Conservation (phyloP, 2,329 filamentous ascomycete genomes). For the Claviceps citrina region DNA sequence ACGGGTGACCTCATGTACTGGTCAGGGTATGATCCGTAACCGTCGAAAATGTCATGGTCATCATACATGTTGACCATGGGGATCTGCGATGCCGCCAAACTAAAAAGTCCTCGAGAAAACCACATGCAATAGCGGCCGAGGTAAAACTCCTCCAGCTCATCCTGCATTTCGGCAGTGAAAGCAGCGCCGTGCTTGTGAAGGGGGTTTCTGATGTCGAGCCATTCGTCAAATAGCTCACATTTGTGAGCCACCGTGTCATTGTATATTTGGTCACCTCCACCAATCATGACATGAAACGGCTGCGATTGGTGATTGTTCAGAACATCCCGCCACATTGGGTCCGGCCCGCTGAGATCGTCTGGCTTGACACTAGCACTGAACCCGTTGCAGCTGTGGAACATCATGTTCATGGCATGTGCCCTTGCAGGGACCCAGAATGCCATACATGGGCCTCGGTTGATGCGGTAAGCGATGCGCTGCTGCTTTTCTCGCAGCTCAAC, state of each 20-base stretch:
- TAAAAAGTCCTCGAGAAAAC: slow-evolving; percentile 92
- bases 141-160: slow-evolving; percentile 79
- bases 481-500: slow-evolving; percentile 67
- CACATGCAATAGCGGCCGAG: slow-evolving; percentile 79
- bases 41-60: slow-evolving; percentile 84
- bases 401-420: slow-evolving; percentile 86
- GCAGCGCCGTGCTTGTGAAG: slow-evolving; percentile 63
- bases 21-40: slow-evolving; percentile 84
- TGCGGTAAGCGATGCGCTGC: slow-evolving; percentile 82
- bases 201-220: slow-evolving; percentile 68
- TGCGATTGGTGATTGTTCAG: slow-evolving; percentile 79
- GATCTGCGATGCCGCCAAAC: slow-evolving; percentile 85
- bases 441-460: slow-evolving; percentile 77
- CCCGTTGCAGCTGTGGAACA: slow-evolving; percentile 97
- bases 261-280: slow-evolving; percentile 93
- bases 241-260: slow-evolving; percentile 72
- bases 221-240: slow-evolving; percentile 63
- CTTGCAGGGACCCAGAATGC: slow-evolving; percentile 89
- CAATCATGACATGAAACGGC: slow-evolving; percentile 97
- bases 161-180: slow-evolving; percentile 69
- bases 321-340: slow-evolving; percentile 93
- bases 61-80: slow-evolving; percentile 98
- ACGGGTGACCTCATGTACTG: slow-evolving; percentile 83
- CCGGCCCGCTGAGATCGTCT: slow-evolving; percentile 73
- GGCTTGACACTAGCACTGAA: slow-evolving; percentile 71